phyloP scores from a whole-genome alignment of 139 green algal genomes.

The Micractinium conductrix region DNA sequence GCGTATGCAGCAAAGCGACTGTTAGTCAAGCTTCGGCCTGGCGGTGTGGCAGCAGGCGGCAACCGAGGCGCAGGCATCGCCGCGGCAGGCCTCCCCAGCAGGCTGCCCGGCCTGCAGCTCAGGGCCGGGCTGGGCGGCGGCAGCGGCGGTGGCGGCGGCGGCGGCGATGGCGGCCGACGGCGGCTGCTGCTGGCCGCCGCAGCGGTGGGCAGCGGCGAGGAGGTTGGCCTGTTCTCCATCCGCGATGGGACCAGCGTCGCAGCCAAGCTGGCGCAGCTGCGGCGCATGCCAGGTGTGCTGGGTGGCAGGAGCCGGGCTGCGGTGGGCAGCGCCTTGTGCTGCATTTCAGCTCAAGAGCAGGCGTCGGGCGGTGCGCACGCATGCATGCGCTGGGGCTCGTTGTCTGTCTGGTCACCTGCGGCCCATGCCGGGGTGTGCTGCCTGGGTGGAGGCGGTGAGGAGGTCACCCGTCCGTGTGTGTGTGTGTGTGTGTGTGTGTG shows the following conservation, averaged over 20 bases:
- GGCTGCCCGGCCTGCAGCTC: conserved; percentile 10
- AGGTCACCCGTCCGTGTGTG: too few species aligned
- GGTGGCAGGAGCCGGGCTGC: background rate
- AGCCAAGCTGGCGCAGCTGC: background rate
- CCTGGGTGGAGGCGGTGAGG: too few species aligned
- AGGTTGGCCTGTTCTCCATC: background rate
- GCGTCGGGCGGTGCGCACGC: too few species aligned
- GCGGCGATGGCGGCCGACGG: too few species aligned
- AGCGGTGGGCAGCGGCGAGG: background rate
- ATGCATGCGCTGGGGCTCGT: too few species aligned
- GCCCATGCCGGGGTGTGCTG: too few species aligned
- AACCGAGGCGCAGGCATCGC: background rate
- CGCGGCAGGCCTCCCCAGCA: background rate
- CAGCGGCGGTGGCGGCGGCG: background rate
- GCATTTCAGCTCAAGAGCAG: too few species aligned
- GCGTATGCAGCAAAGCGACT: background rate
- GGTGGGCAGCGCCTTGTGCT: too few species aligned
- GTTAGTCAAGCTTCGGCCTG: background rate
- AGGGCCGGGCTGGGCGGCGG: background rate
- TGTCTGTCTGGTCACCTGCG: too few species aligned
- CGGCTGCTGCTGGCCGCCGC: background rate
- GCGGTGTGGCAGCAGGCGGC: background rate
- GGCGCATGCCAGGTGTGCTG: background rate
- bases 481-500: too few species aligned
- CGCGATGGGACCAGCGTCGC: background rate